phyloP scores from a whole-genome alignment of 2,329 filamentous ascomycete species.

The Graphium sp. region DNA sequence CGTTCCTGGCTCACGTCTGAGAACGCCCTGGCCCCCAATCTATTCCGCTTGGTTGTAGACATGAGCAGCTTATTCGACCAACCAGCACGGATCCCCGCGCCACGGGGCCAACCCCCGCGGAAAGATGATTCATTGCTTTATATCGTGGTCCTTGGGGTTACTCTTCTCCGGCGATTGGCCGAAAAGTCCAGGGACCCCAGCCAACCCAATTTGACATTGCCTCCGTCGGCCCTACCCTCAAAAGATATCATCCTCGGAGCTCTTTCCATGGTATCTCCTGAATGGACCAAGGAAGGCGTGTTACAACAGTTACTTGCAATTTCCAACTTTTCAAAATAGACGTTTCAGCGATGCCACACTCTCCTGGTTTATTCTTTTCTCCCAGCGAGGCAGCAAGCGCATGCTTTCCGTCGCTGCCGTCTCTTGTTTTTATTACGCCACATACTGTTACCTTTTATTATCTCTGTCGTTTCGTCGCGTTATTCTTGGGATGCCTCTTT shows the following conservation, averaged over 20 bases:
- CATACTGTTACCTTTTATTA: too few relatives aligned
- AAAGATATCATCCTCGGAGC: conserved; percentile 51
- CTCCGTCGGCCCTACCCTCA: conserved; percentile 45
- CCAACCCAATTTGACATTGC: conserved; percentile 30
- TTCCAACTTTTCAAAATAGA: conserved; percentile 40
- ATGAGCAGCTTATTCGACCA: conserved; percentile 48
- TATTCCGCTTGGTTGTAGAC: conserved; percentile 59
- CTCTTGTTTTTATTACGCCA: too few relatives aligned
- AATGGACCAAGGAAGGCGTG: conserved; percentile 47
- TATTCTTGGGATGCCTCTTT: too few relatives aligned
- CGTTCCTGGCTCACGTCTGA: conserved; percentile 67
- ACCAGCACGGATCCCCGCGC: conserved; percentile 16
- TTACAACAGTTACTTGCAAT: conserved; percentile 51
- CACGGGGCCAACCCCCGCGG: conserved; percentile 14
- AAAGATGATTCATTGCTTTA: conserved; percentile 37
- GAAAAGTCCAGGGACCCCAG: conserved; percentile 50
- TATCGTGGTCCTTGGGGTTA: conserved; percentile 52
- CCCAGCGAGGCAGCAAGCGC: too few relatives aligned
- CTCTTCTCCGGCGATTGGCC: conserved; percentile 48
- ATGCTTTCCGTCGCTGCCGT: too few relatives aligned
- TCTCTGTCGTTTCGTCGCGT: too few relatives aligned
- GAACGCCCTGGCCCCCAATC: conserved; percentile 67
- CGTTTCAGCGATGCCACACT: conserved; percentile 59
- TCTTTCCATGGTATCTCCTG: conserved; percentile 44
- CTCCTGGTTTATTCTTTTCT: too few relatives aligned